phyloP scores from a whole-genome alignment of 2,329 filamentous ascomycete species.

The Davidsoniella virescens region DNA sequence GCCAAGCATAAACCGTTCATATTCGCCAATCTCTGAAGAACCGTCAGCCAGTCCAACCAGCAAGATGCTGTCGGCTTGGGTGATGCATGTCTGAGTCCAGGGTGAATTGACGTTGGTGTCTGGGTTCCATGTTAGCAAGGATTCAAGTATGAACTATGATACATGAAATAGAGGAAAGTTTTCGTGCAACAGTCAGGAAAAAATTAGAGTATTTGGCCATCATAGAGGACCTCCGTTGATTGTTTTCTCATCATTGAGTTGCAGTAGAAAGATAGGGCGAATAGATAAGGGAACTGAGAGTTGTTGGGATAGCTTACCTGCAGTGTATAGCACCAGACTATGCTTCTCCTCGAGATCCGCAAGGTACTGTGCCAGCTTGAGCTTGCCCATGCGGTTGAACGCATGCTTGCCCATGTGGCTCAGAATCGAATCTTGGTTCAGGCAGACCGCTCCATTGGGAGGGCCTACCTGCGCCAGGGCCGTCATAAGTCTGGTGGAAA shows the following conservation, averaged over 20 bases:
- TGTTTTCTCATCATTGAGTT: constrained; percentile 35
- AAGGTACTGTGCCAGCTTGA: constrained; percentile 88
- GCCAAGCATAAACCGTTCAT: constrained; percentile 86
- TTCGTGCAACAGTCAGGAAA: constrained; percentile 37
- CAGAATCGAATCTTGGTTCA: constrained; percentile 86
- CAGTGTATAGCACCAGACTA: constrained; percentile 85
- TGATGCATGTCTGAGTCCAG: constrained; percentile 97
- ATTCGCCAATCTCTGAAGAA: constrained; percentile 83
- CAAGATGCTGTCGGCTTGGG: constrained; percentile 89
- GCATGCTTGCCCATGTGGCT: constrained; percentile 92
- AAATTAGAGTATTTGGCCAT: constrained; percentile 48
- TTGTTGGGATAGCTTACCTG: constrained; percentile 34
- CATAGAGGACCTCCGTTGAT: constrained; percentile 32
- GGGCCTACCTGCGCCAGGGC: constrained; percentile 81
- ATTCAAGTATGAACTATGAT: constrained; percentile 16
- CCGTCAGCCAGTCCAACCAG: constrained; percentile 82
- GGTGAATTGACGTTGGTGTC: constrained; percentile 95
- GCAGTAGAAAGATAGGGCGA: constrained; percentile 1
- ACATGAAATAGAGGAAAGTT: constrained; percentile 8
- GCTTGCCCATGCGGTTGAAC: constrained; percentile 92
- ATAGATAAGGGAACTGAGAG: neutral
- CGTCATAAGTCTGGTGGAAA: constrained; percentile 74
- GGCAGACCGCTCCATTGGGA: constrained; percentile 72
- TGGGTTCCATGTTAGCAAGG: constrained; percentile 18
- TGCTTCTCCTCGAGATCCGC: constrained; percentile 96